Percentiles rank a stretch among this genome's conserved stretches.
These are phyloP conservation scores for Pelagomonas calceolata DNA, from an alignment of 108 stramenopile genomes.

Conservation along the genomic window DNA sequence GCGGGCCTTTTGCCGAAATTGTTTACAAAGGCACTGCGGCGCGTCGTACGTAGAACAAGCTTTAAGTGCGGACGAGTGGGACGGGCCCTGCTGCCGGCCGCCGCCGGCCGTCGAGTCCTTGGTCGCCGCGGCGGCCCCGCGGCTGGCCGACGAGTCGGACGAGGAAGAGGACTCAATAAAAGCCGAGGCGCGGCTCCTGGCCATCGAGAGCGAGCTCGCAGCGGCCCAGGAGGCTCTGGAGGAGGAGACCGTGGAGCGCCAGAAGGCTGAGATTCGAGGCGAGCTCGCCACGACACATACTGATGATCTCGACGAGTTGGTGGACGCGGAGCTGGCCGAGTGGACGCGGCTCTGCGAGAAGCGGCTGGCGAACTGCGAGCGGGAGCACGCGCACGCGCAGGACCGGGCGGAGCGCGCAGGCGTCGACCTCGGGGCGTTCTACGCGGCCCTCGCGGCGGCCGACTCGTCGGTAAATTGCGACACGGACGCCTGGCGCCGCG, in stretches of 20 bases:
- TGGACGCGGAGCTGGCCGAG: background rate
- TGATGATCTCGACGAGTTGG: too few species aligned
- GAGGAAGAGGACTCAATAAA: too few species aligned
- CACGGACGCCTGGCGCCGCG: background rate
- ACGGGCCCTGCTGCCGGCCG: too few species aligned
- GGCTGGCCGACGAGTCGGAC: too few species aligned
- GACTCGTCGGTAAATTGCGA: background rate
- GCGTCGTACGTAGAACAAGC: background rate
- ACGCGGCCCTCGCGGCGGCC: background rate
- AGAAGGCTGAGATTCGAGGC: too few species aligned
- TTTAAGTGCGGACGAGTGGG: too few species aligned
- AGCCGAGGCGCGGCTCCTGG: too few species aligned
- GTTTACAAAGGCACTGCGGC: background rate
- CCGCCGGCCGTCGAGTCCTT: too few species aligned
- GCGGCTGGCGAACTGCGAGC: background rate
- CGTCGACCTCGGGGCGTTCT: background rate
- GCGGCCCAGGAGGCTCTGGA: background rate
- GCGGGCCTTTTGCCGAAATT: background rate
- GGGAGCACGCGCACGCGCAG: background rate
- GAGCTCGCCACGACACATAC: too few species aligned
- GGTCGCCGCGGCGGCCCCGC: too few species aligned
- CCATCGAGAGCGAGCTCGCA: background rate
- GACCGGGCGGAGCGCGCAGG: background rate
- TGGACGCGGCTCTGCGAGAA: background rate
- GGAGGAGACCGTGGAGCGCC: background rate